A percentile compares a stretch with the other conserved stretches of the same genome.
Conservation (phyloP, 768 basidiomycete species). For the Omphalotus guepiniiformis region DNA sequence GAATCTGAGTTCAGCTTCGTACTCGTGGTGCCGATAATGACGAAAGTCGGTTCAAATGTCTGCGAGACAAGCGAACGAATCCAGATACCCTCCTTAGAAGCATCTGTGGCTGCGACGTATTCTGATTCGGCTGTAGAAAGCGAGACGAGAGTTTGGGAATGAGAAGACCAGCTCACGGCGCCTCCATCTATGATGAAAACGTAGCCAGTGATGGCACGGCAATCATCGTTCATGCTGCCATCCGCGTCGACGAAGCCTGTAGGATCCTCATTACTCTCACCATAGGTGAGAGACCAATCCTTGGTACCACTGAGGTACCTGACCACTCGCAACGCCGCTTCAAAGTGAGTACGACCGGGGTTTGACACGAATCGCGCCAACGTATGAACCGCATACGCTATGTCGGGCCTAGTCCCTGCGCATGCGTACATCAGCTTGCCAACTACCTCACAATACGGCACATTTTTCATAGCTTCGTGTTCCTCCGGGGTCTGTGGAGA, state of each 20-base stretch:
- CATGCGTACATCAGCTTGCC: slow-evolving; percentile 24
- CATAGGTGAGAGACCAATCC: slow-evolving; percentile 11
- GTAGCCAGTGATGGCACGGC: slow-evolving; percentile 9
- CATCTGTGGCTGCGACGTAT: slow-evolving; percentile 13
- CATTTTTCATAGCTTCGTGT: slow-evolving; percentile 10
- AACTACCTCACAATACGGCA: slow-evolving; percentile 19
- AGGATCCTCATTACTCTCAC: background rate
- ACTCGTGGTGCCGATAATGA: background rate
- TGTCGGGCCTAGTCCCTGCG: slow-evolving; percentile 26
- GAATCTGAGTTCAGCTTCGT: slow-evolving; percentile 1
- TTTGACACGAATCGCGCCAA: slow-evolving; percentile 23
- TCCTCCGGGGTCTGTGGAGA: slow-evolving; percentile 7
- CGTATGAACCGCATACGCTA: slow-evolving; percentile 20
- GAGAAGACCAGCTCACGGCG: slow-evolving; percentile 7
- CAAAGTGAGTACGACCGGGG: slow-evolving; percentile 25
- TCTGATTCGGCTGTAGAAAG: slow-evolving; percentile 13
- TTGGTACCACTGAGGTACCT: slow-evolving; percentile 25
- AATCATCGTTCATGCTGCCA: slow-evolving; percentile 9
- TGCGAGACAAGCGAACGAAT: slow-evolving; percentile 7
- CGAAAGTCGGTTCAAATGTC: slow-evolving; percentile 5
- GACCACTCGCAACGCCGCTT: slow-evolving; percentile 26
- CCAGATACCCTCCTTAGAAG: slow-evolving; percentile 13
- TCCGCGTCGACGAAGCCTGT: slow-evolving; percentile 9
- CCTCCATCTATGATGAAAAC: slow-evolving; percentile 14
- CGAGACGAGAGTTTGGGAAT: slow-evolving; percentile 4